Percentiles rank a stretch among this genome's conserved stretches.
Evolutionary conservation across 441 rosid genomes (phyloP).

Genomic region (Syzygium malaccense): DNA sequence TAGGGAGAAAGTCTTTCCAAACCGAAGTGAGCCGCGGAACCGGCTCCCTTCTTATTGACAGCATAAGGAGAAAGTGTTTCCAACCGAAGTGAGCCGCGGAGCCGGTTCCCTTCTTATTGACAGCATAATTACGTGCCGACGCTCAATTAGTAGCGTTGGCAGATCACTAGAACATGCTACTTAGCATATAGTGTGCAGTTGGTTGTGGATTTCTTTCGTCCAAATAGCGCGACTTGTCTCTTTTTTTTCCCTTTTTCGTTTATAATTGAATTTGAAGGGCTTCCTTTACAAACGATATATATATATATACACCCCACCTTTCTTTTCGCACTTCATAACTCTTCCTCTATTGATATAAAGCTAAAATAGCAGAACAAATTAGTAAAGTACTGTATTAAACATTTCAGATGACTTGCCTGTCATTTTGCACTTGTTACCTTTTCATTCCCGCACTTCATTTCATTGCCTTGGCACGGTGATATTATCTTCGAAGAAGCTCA

Average conservation of each 20-base stretch:
- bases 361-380: not conserved
- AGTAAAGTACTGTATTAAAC: not conserved
- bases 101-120: too few relatives aligned
- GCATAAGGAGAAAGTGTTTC: not conserved
- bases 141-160: too few relatives aligned
- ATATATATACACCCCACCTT: not conserved
- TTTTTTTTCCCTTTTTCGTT: not conserved
- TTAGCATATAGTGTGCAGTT: not conserved
- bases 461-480: not conserved
- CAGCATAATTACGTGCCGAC: not conserved
- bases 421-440: not conserved
- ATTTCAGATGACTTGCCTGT: not conserved
- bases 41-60: too few relatives aligned
- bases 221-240: not conserved
- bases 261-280: not conserved
- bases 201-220: not conserved
- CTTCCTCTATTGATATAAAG: not conserved
- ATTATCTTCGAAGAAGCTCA: not conserved
- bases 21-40: not conserved
- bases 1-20: not conserved
- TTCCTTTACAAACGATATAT: not conserved
- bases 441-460: not conserved
- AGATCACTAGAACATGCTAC: not conserved
- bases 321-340: not conserved
- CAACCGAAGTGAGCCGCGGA: not conserved